These are phyloP conservation scores for Wallacemonas collosoma DNA, from an alignment of 208 protist genomes.

Conservation along the genomic window DNA sequence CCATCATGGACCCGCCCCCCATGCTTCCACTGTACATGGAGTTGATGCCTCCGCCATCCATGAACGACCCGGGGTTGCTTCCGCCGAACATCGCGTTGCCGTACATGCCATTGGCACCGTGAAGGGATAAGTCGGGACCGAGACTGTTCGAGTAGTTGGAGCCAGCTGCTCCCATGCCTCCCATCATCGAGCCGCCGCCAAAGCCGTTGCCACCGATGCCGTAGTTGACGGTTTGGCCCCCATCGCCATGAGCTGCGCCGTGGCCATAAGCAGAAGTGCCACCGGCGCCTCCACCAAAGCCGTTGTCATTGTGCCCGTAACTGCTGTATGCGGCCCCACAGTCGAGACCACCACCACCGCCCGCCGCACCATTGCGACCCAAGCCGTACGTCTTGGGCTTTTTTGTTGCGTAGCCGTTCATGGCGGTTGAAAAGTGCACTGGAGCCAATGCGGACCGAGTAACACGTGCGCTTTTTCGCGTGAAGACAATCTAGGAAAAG, in stretches of 20 bases:
- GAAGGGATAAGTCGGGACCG: conserved; percentile 1
- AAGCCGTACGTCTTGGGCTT: conserved; percentile 11
- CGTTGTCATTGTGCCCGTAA: not conserved
- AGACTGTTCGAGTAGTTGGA: conserved; percentile 3
- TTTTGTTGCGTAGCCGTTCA: not conserved
- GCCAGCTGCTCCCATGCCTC: not conserved
- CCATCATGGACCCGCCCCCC: conserved; percentile 23
- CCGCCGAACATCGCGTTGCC: conserved; percentile 1
- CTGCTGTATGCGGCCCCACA: not conserved
- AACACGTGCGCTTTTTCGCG: not conserved
- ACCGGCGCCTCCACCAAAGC: not conserved
- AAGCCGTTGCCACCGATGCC: not conserved
- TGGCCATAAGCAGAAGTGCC: conserved; percentile 1
- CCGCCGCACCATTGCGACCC: not conserved
- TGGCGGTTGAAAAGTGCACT: not conserved
- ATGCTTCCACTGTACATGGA: conserved; percentile 40
- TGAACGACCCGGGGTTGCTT: not conserved
- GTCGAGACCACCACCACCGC: not conserved
- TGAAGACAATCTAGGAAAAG: not conserved
- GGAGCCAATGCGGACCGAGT: too few species aligned
- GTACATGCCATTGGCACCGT: conserved; percentile 10
- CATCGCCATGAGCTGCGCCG: not conserved
- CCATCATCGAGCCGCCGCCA: not conserved
- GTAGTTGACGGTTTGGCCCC: not conserved
- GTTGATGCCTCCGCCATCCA: conserved; percentile 13